phyloP scores from a whole-genome alignment of 495 filamentous ascomycete genomes.

The Tuber aestivum region DNA sequence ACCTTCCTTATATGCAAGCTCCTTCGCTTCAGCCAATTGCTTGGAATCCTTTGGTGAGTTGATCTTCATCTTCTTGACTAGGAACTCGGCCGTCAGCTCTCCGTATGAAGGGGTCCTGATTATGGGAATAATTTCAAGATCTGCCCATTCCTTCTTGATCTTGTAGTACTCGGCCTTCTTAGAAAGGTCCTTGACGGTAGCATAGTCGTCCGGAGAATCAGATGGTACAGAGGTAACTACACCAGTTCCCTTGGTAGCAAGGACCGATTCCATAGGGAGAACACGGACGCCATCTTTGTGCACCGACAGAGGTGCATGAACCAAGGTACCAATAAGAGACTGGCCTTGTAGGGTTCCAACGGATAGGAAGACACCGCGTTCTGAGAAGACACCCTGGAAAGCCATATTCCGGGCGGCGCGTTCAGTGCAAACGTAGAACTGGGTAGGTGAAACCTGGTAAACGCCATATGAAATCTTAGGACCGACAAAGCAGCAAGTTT shows the following conservation, averaged over 20 bases:
- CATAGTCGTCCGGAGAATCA: constrained; percentile 93
- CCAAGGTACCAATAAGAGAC: constrained; percentile 75
- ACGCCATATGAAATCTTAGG: constrained; percentile 86
- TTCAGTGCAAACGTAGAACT: constrained; percentile 80
- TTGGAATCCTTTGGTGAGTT: constrained; percentile 89
- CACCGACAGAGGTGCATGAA: constrained; percentile 84
- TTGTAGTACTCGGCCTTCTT: constrained; percentile 98
- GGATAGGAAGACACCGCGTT: constrained; percentile 68
- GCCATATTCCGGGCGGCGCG: constrained; percentile 92
- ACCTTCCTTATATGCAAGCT: constrained; percentile 93
- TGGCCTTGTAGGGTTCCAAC: constrained; percentile 65
- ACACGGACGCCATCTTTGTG: constrained; percentile 77
- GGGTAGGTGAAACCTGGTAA: constrained; percentile 74
- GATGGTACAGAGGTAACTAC: constrained; percentile 94
- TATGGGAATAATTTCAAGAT: constrained; percentile 77
- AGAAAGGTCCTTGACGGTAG: constrained; percentile 74
- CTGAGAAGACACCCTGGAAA: constrained; percentile 78
- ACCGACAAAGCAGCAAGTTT: constrained; percentile 91
- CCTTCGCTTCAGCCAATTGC: constrained; percentile 87
- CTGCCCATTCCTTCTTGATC: constrained; percentile 95
- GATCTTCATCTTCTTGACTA: constrained; percentile 93
- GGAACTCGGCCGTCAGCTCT: constrained; percentile 69
- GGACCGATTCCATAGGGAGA: constrained; percentile 89
- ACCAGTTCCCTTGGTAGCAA: constrained; percentile 88
- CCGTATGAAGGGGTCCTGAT: constrained; percentile 88